phyloP scores from a whole-genome alignment of 2,329 filamentous ascomycete species.

The Pseudogymnoascus sp. region DNA sequence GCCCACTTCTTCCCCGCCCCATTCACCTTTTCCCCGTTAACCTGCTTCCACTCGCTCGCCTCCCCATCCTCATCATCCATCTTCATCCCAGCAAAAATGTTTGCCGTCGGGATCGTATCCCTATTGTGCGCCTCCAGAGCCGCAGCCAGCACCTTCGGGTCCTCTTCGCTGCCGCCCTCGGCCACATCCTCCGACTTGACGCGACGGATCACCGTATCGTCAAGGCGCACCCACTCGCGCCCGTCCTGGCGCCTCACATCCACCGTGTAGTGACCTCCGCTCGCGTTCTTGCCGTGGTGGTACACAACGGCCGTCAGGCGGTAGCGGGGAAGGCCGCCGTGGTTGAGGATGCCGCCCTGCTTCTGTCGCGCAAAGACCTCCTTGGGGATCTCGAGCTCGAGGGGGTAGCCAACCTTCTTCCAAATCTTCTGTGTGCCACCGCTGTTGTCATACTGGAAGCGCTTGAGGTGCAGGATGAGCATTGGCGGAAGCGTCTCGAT shows the following conservation, averaged over 20 bases:
- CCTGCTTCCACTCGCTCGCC: conserved; percentile 76
- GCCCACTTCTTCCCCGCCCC: conserved; percentile 60
- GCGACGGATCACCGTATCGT: conserved; percentile 83
- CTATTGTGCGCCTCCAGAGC: conserved; percentile 60
- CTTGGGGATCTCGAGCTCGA: conserved; percentile 87
- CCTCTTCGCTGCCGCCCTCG: conserved; percentile 74
- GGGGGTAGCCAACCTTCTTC: conserved; percentile 93
- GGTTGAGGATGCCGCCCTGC: conserved; percentile 54
- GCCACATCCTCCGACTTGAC: conserved; percentile 84
- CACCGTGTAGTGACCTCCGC: conserved; percentile 95
- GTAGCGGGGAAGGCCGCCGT: conserved; percentile 71
- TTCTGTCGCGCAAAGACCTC: conserved; percentile 77
- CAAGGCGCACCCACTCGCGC: conserved; percentile 91
- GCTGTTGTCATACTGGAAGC: conserved; percentile 88
- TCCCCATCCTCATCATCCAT: conserved; percentile 57
- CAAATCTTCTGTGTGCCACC: conserved; percentile 93
- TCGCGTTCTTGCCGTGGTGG: conserved; percentile 94
- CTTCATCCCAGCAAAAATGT: conserved; percentile 63
- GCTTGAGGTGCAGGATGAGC: conserved; percentile 89
- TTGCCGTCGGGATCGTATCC: conserved; percentile 43
- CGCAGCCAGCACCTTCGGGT: conserved; percentile 57
- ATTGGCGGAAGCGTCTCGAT: conserved; percentile 88
- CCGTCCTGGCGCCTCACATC: conserved; percentile 90
- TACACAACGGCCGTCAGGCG: conserved; percentile 86
- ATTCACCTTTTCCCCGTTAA: conserved; percentile 50